phyloP scores from a whole-genome alignment of 2,329 filamentous ascomycete species.

The Cyclaneusma minus region DNA sequence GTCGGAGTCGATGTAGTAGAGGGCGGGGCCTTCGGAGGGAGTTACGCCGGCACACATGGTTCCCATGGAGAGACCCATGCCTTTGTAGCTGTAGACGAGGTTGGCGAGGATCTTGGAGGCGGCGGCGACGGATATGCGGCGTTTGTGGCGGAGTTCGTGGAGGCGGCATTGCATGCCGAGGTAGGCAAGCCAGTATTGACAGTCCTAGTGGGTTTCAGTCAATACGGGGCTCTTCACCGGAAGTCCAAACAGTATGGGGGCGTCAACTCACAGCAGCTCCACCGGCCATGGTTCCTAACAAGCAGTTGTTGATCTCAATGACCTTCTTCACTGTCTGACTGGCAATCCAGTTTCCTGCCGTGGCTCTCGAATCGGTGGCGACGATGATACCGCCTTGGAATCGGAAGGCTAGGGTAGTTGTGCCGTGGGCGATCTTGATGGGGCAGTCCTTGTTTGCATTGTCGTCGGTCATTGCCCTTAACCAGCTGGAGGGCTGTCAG shows the following conservation, averaged over 20 bases:
- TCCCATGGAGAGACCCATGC: constrained; percentile 96
- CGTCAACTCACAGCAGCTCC: constrained; percentile 61
- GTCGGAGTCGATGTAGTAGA: constrained; percentile 98
- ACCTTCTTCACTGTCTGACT: constrained; percentile 99
- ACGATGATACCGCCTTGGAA: constrained; percentile 98
- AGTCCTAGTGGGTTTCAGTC: constrained; percentile 44
- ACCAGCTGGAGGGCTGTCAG: constrained; percentile 75
- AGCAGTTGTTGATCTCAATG: constrained; percentile 89
- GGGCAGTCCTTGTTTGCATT: constrained; percentile 91
- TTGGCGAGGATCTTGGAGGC: constrained; percentile 98
- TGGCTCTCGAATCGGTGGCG: constrained; percentile 91
- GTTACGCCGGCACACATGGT: constrained; percentile 99
- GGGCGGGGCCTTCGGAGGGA: constrained; percentile 83
- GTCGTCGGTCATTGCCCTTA: constrained; percentile 94
- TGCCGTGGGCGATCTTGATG: constrained; percentile 99
- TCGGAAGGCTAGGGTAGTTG: constrained; percentile 92
- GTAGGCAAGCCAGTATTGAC: constrained; percentile 99
- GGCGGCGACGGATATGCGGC: constrained; percentile 91
- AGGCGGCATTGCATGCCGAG: constrained; percentile 98
- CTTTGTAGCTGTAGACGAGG: constrained; percentile 96
- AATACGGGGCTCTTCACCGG: not conserved
- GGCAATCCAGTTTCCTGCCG: constrained; percentile 97
- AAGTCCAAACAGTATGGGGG: not conserved
- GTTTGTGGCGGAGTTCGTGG: constrained; percentile 98
- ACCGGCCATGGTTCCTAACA: constrained; percentile 95